Evolutionary conservation across 169 alveolate genomes (phyloP).

Genomic region (Plasmodium vinckei): DNA sequence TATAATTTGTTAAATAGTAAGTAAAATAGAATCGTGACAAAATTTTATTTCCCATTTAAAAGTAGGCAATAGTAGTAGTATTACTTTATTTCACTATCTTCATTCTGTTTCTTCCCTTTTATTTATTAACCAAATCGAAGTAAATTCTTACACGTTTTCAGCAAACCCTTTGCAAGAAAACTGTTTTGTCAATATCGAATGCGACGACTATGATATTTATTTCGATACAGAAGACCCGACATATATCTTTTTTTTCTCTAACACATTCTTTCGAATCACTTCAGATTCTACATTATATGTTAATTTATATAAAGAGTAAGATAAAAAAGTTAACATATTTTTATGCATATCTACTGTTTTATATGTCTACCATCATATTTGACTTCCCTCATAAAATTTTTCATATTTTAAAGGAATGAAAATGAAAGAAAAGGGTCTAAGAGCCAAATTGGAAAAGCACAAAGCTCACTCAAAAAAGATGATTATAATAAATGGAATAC

Average conservation of each 20-base stretch:
- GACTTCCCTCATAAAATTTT: not conserved
- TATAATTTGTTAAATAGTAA: constrained; percentile 62
- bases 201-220: constrained; percentile 47
- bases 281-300: constrained; percentile 47
- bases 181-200: constrained; percentile 44
- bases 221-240: constrained; percentile 43
- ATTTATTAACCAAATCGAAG: not conserved
- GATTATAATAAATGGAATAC: not conserved
- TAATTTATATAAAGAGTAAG: constrained; percentile 28
- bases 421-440: not conserved
- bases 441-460: not conserved
- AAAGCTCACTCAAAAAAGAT: not conserved
- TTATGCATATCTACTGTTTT: not conserved
- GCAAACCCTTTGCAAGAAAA: constrained; percentile 23
- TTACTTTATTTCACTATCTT: too few species aligned
- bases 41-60: not conserved
- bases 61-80: not conserved
- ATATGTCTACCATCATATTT: not conserved
- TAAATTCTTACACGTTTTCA: constrained; percentile 1
- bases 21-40: not conserved
- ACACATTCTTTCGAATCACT: constrained; percentile 38
- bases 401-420: too few species aligned
- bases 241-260: constrained; percentile 44
- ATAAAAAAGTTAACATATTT: not conserved
- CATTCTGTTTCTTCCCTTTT: too few species aligned